Base-by-base conservation (phyloP, 805 yeast genomes). In the Metschnikowia baotianmanensis region DNA sequence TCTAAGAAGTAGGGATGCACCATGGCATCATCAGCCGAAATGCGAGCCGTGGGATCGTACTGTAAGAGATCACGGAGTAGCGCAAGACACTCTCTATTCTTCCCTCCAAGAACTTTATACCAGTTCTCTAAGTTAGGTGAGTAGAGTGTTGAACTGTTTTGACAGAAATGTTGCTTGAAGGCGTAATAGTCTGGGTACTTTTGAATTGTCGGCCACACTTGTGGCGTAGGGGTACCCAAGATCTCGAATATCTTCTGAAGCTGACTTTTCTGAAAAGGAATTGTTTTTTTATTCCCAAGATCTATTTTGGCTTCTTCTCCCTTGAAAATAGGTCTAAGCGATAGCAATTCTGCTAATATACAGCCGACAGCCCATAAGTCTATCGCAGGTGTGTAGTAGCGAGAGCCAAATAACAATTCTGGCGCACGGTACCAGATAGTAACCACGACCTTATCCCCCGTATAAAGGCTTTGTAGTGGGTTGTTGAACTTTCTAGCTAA, bases 281-380 rank as follows among this genome's bases (percentile, higher is more conserved):
- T 90, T 41, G 81, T 83, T 57, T 91, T 90, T 57, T 89, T 91
- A 51, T 85, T 86, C 46, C 61, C 66, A 34, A 67, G 58, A 59
- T 90, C 98, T 76, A 91, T 85, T 53, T 91, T 91, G 11, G 96
- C 93, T 58, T 93, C 99, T 63, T 93, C 99, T 39, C 99, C 99
- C 61, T 93, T 93, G 67, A 93, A 93, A 8, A 93, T 82, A 0
- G 99, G 99, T 52, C 96, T 68, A 23, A 93, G 64, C 1, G 96
- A 86, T 11, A 93, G 68, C 37, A 93, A 66, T 58, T 93, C 99
- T 0, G 96, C 98, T 51, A 91, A 68, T 4, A 90, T 90, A 60
- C 97, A 90, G 0, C 98, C 98, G 4, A 86, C 87, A 0, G 98
- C 96, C 98, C 98, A 90, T 25, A 86, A 61, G 65, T 93, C 96